Evolutionary conservation across 2,329 filamentous ascomycete genomes (phyloP).

Genomic region (Exophiala calicioides): DNA sequence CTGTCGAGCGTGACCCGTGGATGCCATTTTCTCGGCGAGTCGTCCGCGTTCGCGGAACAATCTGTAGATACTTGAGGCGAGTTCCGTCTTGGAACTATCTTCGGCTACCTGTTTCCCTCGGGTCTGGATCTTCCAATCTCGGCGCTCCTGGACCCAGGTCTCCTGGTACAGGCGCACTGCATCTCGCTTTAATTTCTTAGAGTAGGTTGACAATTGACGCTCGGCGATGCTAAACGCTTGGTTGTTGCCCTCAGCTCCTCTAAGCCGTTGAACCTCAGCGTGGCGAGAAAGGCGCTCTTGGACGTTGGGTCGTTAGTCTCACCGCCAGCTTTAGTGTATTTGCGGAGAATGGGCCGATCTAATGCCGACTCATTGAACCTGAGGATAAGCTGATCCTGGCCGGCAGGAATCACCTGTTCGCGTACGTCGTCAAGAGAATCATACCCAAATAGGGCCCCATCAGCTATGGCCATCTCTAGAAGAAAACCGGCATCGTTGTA

Average conservation of each 20-base stretch:
- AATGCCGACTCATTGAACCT: slow-evolving; percentile 10
- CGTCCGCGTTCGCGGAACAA: slow-evolving; percentile 17
- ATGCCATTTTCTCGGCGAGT: slow-evolving; percentile 11
- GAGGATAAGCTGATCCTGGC: slow-evolving; percentile 14
- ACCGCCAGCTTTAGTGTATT: slow-evolving; percentile 20
- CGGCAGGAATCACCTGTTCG: slow-evolving; percentile 14
- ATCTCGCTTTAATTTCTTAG: not conserved
- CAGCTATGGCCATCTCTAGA: slow-evolving; percentile 16
- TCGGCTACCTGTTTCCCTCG: slow-evolving; percentile 16
- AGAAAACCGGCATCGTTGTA: slow-evolving; percentile 21
- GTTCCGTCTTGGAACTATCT: slow-evolving; percentile 10
- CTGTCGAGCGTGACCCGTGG: too few species aligned
- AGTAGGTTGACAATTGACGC: not conserved
- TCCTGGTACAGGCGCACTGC: slow-evolving; percentile 17
- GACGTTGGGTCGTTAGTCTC: slow-evolving; percentile 22
- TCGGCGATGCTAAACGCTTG: not conserved
- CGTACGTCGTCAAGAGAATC: slow-evolving; percentile 19
- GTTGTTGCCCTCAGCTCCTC: slow-evolving; percentile 4
- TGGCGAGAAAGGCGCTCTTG: slow-evolving; percentile 10
- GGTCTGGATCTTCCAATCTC: slow-evolving; percentile 22
- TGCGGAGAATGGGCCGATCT: slow-evolving; percentile 18
- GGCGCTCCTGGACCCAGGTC: slow-evolving; percentile 19
- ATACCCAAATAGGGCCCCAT: slow-evolving; percentile 17
- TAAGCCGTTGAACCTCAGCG: slow-evolving; percentile 9
- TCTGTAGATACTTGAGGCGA: slow-evolving; percentile 10